A percentile compares a stretch with the other conserved stretches of the same genome.
These are phyloP conservation scores for Fraxinus albicans DNA, from an alignment of 305 asterid genomes.

Conservation along the genomic window DNA sequence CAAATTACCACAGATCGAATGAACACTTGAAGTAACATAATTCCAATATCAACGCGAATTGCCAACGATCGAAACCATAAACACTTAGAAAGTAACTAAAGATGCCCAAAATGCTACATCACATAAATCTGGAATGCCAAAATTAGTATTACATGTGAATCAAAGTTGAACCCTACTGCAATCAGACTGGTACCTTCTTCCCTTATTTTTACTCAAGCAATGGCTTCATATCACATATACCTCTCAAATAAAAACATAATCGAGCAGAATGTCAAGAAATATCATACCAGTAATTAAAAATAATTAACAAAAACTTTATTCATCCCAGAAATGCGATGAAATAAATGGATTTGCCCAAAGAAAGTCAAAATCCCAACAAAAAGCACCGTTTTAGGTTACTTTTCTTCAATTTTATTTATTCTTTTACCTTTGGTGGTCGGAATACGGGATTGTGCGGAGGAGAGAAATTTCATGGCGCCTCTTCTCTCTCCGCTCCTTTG, in stretches of 20 bases:
- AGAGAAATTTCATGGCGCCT: constrained; percentile 77
- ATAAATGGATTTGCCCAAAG: not conserved
- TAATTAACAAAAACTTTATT: not conserved
- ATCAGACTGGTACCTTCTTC: not conserved
- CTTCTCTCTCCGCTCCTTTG: constrained; percentile 73
- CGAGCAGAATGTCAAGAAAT: not conserved
- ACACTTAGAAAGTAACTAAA: not conserved
- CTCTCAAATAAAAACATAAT: not conserved
- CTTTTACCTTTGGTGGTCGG: constrained; percentile 68
- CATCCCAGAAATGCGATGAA: not conserved
- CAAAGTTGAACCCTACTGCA: not conserved
- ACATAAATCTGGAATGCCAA: not conserved
- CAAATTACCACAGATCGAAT: not conserved
- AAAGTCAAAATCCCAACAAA: not conserved
- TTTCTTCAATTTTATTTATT: not conserved
- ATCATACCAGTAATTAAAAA: not conserved
- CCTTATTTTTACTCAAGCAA: not conserved
- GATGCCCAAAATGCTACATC: not conserved
- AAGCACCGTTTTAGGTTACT: not conserved
- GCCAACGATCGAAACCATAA: not conserved
- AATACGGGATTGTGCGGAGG: constrained; percentile 76
- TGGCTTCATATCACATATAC: not conserved
- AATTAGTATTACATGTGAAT: not conserved
- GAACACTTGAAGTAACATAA: not conserved
- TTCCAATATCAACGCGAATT: not conserved